Percentiles rank a stretch among this genome's conserved stretches.
These are phyloP conservation scores for Diaporthe batatas DNA, from an alignment of 2,329 filamentous ascomycete genomes.

Conservation along the genomic window DNA sequence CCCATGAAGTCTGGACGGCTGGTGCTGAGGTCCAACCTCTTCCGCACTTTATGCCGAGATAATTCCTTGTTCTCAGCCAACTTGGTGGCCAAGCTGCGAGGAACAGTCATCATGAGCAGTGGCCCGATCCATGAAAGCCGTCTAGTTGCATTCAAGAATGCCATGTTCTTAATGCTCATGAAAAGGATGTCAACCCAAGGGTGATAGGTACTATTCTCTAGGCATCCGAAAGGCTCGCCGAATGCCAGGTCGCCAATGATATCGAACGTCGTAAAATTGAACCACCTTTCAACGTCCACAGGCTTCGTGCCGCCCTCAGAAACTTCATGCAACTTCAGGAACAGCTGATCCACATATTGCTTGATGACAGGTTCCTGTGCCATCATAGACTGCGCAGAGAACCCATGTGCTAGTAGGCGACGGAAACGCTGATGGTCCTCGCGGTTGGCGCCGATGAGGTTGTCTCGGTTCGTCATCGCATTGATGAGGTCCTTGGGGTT, in stretches of 20 bases:
- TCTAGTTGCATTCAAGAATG: conserved; percentile 34
- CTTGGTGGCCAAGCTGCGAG: conserved; percentile 17
- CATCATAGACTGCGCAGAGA: conserved; percentile 20
- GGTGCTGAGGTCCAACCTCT: conserved; percentile 8
- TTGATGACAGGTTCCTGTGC: conserved; percentile 26
- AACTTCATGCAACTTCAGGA: conserved; percentile 33
- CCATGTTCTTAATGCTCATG: conserved; percentile 24
- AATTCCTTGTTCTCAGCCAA: conserved; percentile 7
- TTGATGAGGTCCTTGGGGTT: conserved; percentile 24
- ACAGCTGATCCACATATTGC: conserved; percentile 5
- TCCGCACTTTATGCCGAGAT: conserved; percentile 13
- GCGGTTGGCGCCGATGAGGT: conserved; percentile 1
- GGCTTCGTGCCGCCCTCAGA: conserved; percentile 38
- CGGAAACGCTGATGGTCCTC: conserved; percentile 31
- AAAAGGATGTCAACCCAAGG: conserved; percentile 47
- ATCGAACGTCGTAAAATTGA: conserved; percentile 53
- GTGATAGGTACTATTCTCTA: conserved; percentile 47
- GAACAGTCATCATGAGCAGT: conserved; percentile 13
- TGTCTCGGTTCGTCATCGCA: neutral
- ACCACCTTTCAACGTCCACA: conserved; percentile 51
- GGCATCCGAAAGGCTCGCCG: conserved; percentile 56
- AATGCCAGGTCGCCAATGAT: conserved; percentile 54
- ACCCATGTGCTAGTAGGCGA: conserved; percentile 27
- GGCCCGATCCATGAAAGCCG: conserved; percentile 17
- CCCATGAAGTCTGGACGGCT: conserved; percentile 31